A percentile compares a stretch with the other conserved stretches of the same genome.
Evolutionary conservation across 2,329 filamentous ascomycete genomes (phyloP).

Genomic region (Exophiala oligosperma): DNA sequence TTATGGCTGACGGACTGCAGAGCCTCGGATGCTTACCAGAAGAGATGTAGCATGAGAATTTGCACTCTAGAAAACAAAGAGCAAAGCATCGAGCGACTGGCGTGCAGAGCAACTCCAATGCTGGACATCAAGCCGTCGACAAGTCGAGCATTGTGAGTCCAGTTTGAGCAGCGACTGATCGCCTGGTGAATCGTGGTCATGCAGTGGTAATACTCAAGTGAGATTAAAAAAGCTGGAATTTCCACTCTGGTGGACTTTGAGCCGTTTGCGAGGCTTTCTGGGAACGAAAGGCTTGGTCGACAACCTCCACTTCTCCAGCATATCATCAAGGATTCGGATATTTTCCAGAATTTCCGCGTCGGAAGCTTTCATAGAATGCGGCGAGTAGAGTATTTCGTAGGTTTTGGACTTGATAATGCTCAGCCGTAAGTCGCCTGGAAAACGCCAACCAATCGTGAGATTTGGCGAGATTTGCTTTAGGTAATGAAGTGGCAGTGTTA

Average conservation of each 20-base stretch:
- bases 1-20: no score
- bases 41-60: neutral
- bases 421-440: conserved; percentile 52
- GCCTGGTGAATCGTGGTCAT: conserved; percentile 58
- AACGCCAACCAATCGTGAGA: conserved; percentile 32
- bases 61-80: neutral
- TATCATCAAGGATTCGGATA: conserved; percentile 58
- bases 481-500: conserved; percentile 49
- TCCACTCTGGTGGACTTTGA: conserved; percentile 20
- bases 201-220: conserved; percentile 58
- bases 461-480: conserved; percentile 34
- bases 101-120: neutral
- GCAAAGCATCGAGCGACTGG: neutral
- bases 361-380: conserved; percentile 47
- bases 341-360: conserved; percentile 56
- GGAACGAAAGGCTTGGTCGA: conserved; percentile 32
- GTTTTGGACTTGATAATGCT: conserved; percentile 56
- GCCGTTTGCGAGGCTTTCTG: no score
- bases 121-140: conserved; percentile 39
- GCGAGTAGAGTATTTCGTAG: conserved; percentile 52
- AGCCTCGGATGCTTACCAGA: neutral
- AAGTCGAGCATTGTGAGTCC: conserved; percentile 37
- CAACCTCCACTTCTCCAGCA: conserved; percentile 56
- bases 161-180: conserved; percentile 52
- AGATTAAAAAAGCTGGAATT: conserved; percentile 51